These are phyloP conservation scores for Tulasnella sp. DNA, from an alignment of 768 basidiomycete genomes.

Conservation along the genomic window DNA sequence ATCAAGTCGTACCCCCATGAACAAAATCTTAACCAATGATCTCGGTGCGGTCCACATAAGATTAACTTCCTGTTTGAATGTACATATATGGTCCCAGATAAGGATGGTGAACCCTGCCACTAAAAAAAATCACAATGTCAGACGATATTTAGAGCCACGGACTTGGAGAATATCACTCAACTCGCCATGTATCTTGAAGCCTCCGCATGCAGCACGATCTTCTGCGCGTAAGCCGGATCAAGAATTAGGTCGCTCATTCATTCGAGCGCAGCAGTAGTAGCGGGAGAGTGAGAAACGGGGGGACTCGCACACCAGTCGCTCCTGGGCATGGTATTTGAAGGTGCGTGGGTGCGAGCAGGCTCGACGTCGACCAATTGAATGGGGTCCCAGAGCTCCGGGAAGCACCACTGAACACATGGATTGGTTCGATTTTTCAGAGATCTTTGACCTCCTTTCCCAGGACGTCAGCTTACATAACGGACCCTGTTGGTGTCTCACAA, in stretches of 20 bases:
- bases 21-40: not conserved
- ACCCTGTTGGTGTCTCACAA: not conserved
- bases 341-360: not conserved
- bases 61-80: not conserved
- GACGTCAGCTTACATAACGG: not conserved
- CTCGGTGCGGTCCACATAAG: not conserved
- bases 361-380: not conserved
- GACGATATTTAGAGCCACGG: not conserved
- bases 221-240: not conserved
- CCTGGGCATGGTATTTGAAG: not conserved
- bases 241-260: not conserved
- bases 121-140: not conserved
- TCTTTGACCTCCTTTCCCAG: not conserved
- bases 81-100: conserved; percentile 5
- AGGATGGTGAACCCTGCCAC: conserved; percentile 1
- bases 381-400: not conserved
- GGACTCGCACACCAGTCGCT: not conserved
- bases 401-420: not conserved
- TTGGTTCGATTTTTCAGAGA: not conserved
- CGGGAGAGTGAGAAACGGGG: not conserved
- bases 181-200: conserved; percentile 8
- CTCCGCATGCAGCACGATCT: not conserved
- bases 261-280: not conserved
- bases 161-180: not conserved
- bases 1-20: not conserved